Conservation (phyloP, 2,329 filamentous ascomycete genomes). For the Trichoderma cornu-damae region DNA sequence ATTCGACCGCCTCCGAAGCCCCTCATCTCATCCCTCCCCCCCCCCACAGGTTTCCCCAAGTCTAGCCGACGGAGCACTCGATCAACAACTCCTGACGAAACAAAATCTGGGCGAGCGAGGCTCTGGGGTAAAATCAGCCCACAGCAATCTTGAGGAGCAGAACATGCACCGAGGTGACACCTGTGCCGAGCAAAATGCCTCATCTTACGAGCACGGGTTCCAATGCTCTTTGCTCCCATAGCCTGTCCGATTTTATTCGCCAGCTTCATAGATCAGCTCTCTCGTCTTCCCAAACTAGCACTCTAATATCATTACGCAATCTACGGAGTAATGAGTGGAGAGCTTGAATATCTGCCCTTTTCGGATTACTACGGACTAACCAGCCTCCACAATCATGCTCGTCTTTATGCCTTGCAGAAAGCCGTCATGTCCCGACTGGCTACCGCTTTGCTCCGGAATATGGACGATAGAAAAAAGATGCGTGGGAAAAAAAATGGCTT, state of each 20-base stretch:
- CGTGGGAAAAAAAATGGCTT: background rate
- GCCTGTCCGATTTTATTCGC: background rate
- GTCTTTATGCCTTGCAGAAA: background rate
- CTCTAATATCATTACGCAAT: background rate
- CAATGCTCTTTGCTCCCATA: background rate
- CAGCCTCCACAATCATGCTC: background rate
- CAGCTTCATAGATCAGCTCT: background rate
- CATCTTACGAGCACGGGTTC: background rate
- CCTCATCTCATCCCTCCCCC: background rate
- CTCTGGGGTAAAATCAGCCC: constrained; percentile 2
- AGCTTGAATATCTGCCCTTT: too few relatives aligned
- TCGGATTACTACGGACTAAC: background rate
- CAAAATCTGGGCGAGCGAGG: background rate
- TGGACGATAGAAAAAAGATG: too few relatives aligned
- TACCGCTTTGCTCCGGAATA: background rate
- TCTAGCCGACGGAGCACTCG: background rate
- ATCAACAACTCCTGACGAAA: background rate
- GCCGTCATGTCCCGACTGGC: background rate
- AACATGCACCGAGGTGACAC: background rate
- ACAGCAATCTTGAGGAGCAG: background rate
- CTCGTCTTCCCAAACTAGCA: background rate
- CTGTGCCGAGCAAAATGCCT: constrained; percentile 2
- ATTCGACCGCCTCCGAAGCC: constrained; percentile 3
- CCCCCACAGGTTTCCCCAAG: constrained; percentile 6
- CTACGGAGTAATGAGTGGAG: too few relatives aligned